Base-by-base conservation (phyloP, 805 yeast species). In the Priceomyces haplophilus region DNA sequence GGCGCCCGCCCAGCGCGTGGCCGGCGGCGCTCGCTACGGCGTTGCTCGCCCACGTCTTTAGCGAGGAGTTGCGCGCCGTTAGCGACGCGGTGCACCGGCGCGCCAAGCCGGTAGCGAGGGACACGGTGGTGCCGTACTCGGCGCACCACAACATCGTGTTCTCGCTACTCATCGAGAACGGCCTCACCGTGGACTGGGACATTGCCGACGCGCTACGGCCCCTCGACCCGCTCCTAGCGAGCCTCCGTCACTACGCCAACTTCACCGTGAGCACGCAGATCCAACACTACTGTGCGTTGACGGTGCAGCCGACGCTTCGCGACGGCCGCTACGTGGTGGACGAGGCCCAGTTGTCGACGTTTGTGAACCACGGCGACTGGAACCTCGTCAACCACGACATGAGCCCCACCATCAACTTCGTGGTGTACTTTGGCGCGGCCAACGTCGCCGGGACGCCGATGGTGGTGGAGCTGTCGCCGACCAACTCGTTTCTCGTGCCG, bases 301-400 rank as follows among this genome's bases (percentile, higher is more conserved):
- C 63, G 11, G 47, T 48, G 34, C 47, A 55, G 36, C 54, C 67
- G 25, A 34, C 41, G 7, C 54, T 50, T 27, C 7, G 15, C 7
- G 37, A 18, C 11, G 18, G 18, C 8, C 17, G 7, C 12, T 61
- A 64, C 16, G 45, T 69, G 2, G 65, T 84, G 13, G 67, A 70
- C 18, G 64, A 71, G 41, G 58, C 69, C 7, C 85, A 85, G 43
- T 69, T 90, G 27, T 75, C 95, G 1, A 84, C 90, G 11, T 79
- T 87, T 49, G 76, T 90, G 46, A 93, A 91, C 62, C 80, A 80
- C 51, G 89, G 93, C 2, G 95, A 86, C 50, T 85, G 95, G 95
- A 83, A 83, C 43, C 65, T 79, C 41, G 74, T 52, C 71, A 84
- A 48, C 61, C 73, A 75, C 51, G 79, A 76, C 51, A 65, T 79